Base-by-base conservation (phyloP, 495 filamentous ascomycete species). In the Daldinia childiae region DNA sequence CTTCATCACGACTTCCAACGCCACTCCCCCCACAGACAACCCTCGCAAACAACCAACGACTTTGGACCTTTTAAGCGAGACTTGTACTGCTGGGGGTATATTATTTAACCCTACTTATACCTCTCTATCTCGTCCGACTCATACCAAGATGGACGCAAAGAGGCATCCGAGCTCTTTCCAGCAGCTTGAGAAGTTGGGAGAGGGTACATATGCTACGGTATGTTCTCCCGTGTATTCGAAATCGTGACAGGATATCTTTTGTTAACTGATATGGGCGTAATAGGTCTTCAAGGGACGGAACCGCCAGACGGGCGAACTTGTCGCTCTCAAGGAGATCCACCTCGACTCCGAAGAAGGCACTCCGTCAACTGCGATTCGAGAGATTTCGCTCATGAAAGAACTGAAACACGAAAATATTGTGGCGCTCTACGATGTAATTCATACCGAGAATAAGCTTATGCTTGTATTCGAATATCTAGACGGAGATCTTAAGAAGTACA, bases 381-480 rank as follows among this genome's bases (percentile, higher is more conserved):
- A 99, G 81, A 99, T 99, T 76, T 97, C 93, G 0, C 85, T 99
- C 30, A 97, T 99, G 92, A 99, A 99, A 82, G 95, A 99, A 81
- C 88, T 98, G 76, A 98, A 97, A 80, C 93, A 99, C 81, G 92
- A 97, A 74, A 97, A 97, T 78, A 98, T 98, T 66, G 95, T 99
- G 62, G 94, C 92, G 55, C 90, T 99, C 1, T 91, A 98, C 84
- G 96, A 99, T 83, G 97, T 99, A 34, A 98, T 99, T 74, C 95
- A 99, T 78, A 98, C 95, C 62, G 95, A 99, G 81, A 97, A 98
- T 83, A 99, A 99, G 79, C 88, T 99, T 48, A 98, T 98, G 93
- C 91, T 99, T 39, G 95, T 99, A 14, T 97, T 98, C 72, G 95
- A 99, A 80, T 98, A 90, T 79, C 97, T 99, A 90, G 95, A 99